phyloP scores from a whole-genome alignment of 2,329 filamentous ascomycete species.

The Hymenoscyphus repandus region DNA sequence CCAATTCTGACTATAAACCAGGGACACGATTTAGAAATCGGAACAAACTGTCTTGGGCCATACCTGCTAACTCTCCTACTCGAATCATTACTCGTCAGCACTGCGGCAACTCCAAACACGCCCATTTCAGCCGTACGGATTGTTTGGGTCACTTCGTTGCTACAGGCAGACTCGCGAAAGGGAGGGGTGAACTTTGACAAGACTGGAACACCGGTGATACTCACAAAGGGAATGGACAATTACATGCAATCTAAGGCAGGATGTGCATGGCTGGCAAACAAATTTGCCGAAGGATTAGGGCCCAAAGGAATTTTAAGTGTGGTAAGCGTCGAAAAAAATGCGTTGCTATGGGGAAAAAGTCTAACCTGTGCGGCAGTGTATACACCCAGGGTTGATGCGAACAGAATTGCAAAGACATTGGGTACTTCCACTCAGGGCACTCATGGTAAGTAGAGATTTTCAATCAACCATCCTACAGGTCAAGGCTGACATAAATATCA shows the following conservation, averaged over 20 bases:
- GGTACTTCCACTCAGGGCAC: constrained; percentile 1
- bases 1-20: neutral
- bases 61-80: constrained; percentile 22
- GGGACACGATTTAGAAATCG: constrained; percentile 25
- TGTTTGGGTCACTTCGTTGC: constrained; percentile 27
- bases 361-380: constrained; percentile 14
- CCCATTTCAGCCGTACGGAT: constrained; percentile 28
- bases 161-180: constrained; percentile 4
- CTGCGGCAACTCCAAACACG: constrained; percentile 11
- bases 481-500: constrained; percentile 1
- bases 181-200: constrained; percentile 23
- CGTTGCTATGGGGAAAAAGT: neutral
- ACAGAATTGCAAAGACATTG: constrained; percentile 34
- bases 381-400: constrained; percentile 39
- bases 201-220: constrained; percentile 17
- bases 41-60: constrained; percentile 22
- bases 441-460: constrained; percentile 17
- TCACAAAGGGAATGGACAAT: constrained; percentile 25
- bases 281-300: constrained; percentile 29
- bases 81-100: constrained; percentile 15
- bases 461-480: neutral
- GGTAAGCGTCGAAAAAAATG: constrained; percentile 11
- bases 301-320: constrained; percentile 32
- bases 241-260: constrained; percentile 34
- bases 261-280: constrained; percentile 27